Conservation (phyloP, 306 rosid genomes). For the Mucuna pruriens region DNA sequence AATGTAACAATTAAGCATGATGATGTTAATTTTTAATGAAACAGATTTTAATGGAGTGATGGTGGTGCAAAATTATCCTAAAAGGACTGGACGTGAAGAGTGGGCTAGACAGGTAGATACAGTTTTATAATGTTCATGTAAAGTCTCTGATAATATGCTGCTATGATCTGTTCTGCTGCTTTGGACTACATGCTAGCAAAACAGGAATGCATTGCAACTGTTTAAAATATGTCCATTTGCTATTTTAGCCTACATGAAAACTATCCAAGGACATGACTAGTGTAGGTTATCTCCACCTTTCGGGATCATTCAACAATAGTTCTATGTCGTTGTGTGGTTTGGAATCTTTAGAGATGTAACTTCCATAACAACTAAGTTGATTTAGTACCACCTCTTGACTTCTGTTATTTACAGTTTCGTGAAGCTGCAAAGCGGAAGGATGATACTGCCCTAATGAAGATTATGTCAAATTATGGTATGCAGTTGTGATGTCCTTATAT, state of each 20-base stretch:
- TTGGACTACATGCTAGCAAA: constrained; percentile 19
- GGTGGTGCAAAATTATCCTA: constrained; percentile 87
- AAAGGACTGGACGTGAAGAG: constrained; percentile 79
- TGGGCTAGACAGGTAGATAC: constrained; percentile 86
- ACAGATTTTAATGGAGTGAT: constrained; percentile 94
- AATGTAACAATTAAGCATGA: constrained; percentile 1
- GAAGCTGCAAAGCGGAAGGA: constrained; percentile 61
- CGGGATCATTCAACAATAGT: not conserved
- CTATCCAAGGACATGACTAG: constrained; percentile 3
- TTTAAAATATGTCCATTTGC: constrained; percentile 24
- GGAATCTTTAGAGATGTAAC: not conserved
- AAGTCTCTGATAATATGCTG: not conserved
- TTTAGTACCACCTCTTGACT: not conserved
- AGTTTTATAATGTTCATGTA: constrained; percentile 31
- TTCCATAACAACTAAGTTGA: constrained; percentile 8
- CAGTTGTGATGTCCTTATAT: not conserved
- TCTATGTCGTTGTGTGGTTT: not conserved
- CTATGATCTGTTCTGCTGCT: constrained; percentile 1
- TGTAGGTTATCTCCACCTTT: constrained; percentile 6
- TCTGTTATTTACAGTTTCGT: constrained; percentile 58
- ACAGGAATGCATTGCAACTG: not conserved
- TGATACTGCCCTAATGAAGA: constrained; percentile 56
- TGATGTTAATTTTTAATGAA: constrained; percentile 32
- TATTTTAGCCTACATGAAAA: not conserved
- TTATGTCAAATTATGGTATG: constrained; percentile 86